phyloP scores from a whole-genome alignment of 2,329 filamentous ascomycete species.

The Mariannaea sp. region DNA sequence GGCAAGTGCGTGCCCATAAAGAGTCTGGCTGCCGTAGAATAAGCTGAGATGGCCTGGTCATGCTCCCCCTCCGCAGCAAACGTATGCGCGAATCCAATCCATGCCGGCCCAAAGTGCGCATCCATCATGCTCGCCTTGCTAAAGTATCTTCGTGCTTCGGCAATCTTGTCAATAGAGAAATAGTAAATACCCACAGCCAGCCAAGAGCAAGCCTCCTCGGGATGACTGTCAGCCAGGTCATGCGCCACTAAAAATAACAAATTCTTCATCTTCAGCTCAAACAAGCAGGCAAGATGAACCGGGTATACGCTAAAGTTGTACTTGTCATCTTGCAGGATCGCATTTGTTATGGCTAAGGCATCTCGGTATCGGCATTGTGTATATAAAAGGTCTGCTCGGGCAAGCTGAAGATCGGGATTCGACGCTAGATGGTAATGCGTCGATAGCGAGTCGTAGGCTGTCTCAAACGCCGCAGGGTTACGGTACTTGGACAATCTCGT shows the following conservation, averaged over 20 bases:
- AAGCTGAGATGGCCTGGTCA: constrained; percentile 96
- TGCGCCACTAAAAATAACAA: constrained; percentile 90
- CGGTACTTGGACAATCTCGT: constrained; percentile 95
- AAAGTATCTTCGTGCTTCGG: constrained; percentile 93
- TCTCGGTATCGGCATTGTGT: constrained; percentile 94
- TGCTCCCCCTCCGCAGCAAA: constrained; percentile 98
- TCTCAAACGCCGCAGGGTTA: constrained; percentile 79
- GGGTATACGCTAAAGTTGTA: constrained; percentile 91
- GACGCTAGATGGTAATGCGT: constrained; percentile 87
- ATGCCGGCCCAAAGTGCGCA: constrained; percentile 93
- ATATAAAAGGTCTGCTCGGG: constrained; percentile 88
- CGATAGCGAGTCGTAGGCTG: constrained; percentile 86
- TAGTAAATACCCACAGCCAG: constrained; percentile 96
- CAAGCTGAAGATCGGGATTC: constrained; percentile 89
- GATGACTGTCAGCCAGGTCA: constrained; percentile 88
- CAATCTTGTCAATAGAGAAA: constrained; percentile 83
- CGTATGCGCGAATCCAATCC: constrained; percentile 98
- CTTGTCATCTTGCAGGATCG: constrained; percentile 80
- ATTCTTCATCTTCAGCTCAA: constrained; percentile 85
- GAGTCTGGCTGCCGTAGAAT: constrained; percentile 89
- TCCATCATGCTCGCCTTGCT: constrained; percentile 98
- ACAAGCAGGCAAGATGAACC: constrained; percentile 87
- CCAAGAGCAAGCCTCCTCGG: constrained; percentile 90
- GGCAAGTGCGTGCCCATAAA: constrained; percentile 98
- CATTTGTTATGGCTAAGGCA: constrained; percentile 80